Evolutionary conservation across 768 basidiomycete species (phyloP).

Genomic region (Hemileccinum rubropunctum): DNA sequence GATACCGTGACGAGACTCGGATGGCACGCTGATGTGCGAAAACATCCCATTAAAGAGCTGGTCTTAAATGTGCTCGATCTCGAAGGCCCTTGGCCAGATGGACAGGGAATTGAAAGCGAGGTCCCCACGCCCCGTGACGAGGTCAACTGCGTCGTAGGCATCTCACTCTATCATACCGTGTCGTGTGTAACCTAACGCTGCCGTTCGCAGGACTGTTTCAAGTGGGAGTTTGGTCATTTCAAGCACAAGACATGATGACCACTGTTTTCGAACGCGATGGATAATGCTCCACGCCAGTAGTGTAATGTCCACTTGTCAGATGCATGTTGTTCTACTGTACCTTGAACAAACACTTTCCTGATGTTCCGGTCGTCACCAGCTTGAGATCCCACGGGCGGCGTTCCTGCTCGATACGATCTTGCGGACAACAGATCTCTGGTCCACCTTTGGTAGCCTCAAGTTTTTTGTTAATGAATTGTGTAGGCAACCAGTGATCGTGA

Average conservation of each 20-base stretch:
- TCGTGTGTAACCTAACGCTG: neutral
- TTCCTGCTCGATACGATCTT: no score
- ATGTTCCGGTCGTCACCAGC: no score
- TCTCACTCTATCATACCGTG: neutral
- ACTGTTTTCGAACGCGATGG: neutral
- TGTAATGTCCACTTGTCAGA: neutral
- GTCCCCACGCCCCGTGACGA: slow-evolving; percentile 61
- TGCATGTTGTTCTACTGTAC: slow-evolving; percentile 40
- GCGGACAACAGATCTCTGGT: no score
- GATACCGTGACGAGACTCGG: slow-evolving; percentile 63
- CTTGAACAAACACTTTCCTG: slow-evolving; percentile 80
- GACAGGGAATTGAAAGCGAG: slow-evolving; percentile 39
- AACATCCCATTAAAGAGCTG: slow-evolving; percentile 53
- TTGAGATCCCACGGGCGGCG: no score
- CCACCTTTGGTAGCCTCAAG: no score
- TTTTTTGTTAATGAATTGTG: no score
- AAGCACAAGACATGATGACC: slow-evolving; percentile 23
- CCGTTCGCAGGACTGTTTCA: slow-evolving; percentile 64
- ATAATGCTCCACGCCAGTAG: neutral
- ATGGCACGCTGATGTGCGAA: slow-evolving; percentile 58
- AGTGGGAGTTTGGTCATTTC: slow-evolving; percentile 68
- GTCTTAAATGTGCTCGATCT: slow-evolving; percentile 52
- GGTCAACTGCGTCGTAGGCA: slow-evolving; percentile 57
- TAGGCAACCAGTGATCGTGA: no score
- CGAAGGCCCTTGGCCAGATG: slow-evolving; percentile 41